Conservation (phyloP, 2,329 filamentous ascomycete species). For the Ceratocystiopsis minuta region DNA sequence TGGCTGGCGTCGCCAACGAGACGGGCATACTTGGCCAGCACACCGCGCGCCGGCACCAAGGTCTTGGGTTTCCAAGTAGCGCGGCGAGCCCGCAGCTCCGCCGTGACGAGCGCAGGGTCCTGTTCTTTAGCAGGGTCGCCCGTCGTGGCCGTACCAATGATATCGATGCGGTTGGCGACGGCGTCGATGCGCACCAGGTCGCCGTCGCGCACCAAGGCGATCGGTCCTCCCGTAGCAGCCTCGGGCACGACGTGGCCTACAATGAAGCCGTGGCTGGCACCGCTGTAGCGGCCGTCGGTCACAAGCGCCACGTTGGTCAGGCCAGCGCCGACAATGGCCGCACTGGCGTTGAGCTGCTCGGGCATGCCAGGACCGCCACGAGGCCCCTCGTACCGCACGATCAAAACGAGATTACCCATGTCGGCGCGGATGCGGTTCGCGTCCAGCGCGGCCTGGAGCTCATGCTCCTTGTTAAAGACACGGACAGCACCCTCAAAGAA, state of each 20-base stretch:
- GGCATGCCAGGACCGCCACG: conserved; percentile 93
- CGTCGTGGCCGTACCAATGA: conserved; percentile 32
- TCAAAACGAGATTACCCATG: conserved; percentile 65
- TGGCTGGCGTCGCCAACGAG: conserved; percentile 83
- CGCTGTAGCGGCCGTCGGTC: conserved; percentile 79
- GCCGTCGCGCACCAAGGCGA: conserved; percentile 64
- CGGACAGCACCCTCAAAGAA: conserved; percentile 63
- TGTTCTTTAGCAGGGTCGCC: conserved; percentile 20
- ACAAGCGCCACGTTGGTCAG: conserved; percentile 78
- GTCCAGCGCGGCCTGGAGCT: conserved; percentile 57
- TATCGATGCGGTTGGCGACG: conserved; percentile 55
- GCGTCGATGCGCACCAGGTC: conserved; percentile 80
- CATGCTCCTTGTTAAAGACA: conserved; percentile 73
- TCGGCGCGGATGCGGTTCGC: conserved; percentile 31
- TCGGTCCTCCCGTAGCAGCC: conserved; percentile 73
- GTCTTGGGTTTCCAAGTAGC: conserved; percentile 47
- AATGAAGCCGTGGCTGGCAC: conserved; percentile 81
- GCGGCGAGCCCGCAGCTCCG: conserved; percentile 44
- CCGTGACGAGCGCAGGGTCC: conserved; percentile 6
- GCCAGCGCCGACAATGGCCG: conserved; percentile 83
- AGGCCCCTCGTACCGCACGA: conserved; percentile 87
- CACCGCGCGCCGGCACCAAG: conserved; percentile 60
- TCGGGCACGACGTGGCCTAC: conserved; percentile 88
- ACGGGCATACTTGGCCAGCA: conserved; percentile 74
- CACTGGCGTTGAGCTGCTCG: conserved; percentile 75